Conservation (phyloP, 1,284 basidiomycete species). For the Naganishia cerealis region DNA sequence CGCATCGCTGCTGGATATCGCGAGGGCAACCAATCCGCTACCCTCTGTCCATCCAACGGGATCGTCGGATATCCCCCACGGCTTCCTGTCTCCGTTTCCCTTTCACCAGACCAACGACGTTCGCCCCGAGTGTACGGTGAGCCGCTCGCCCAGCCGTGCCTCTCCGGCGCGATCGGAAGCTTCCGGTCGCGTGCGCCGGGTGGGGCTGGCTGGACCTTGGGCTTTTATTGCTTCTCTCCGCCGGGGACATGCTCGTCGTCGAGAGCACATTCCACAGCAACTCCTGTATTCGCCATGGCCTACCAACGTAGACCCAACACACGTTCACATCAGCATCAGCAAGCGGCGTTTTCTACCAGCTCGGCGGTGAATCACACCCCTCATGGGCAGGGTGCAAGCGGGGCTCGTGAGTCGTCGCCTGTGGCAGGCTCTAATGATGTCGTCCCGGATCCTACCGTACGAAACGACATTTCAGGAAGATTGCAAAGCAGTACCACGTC, state of each 20-base stretch:
- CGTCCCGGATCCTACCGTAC: conserved; percentile 3
- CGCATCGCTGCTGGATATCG: no score
- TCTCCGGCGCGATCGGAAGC: background rate
- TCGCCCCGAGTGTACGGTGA: background rate
- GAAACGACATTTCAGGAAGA: conserved; percentile 14
- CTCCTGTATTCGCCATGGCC: conserved; percentile 17
- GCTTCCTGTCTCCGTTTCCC: background rate
- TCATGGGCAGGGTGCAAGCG: conserved; percentile 23
- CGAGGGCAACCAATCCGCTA: background rate
- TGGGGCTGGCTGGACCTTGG: background rate
- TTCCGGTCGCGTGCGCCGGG: background rate
- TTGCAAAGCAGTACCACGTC: background rate
- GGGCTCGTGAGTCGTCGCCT: conserved; percentile 1
- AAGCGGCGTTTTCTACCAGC: conserved; percentile 12
- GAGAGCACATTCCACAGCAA: background rate
- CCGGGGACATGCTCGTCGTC: conserved; percentile 13
- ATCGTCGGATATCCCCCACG: background rate
- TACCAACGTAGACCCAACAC: conserved; percentile 9
- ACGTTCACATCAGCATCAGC: conserved; percentile 4
- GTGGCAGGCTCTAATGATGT: background rate
- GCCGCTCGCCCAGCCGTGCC: background rate
- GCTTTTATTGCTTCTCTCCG: conserved; percentile 28
- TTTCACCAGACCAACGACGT: background rate
- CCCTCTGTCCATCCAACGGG: background rate
- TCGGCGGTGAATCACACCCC: conserved; percentile 4